Evolutionary conservation across 2,329 filamentous ascomycete genomes (phyloP).

Genomic region (Fusarium compactum): DNA sequence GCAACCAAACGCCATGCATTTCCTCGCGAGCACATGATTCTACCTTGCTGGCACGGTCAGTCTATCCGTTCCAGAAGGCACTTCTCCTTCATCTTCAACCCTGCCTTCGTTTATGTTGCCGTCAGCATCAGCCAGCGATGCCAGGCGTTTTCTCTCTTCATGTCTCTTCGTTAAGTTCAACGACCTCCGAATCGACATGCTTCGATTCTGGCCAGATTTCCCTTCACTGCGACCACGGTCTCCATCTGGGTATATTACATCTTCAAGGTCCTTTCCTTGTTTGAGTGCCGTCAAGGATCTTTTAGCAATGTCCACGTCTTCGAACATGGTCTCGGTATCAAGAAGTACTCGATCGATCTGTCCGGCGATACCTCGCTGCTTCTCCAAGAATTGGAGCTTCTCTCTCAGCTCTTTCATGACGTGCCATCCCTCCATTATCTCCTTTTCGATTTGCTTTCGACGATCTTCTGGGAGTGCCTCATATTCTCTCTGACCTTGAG

Average conservation of each 20-base stretch:
- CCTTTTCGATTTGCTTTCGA: slow-evolving; percentile 41
- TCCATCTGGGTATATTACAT: slow-evolving; percentile 38
- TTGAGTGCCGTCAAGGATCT: slow-evolving; percentile 59
- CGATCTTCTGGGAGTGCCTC: slow-evolving; percentile 52
- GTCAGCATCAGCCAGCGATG: slow-evolving; percentile 16
- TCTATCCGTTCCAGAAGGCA: slow-evolving; percentile 11
- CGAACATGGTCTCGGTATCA: slow-evolving; percentile 55
- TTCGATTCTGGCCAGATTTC: slow-evolving; percentile 30
- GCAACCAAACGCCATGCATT: slow-evolving; percentile 29
- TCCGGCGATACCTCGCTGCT: slow-evolving; percentile 56
- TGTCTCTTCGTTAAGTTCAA: slow-evolving; percentile 32
- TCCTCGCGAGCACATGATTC: slow-evolving; percentile 7
- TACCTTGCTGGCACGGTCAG: slow-evolving; percentile 25
- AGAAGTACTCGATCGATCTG: slow-evolving; percentile 49
- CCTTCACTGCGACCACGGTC: slow-evolving; percentile 19
- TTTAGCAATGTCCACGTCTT: slow-evolving; percentile 62
- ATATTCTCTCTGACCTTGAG: slow-evolving; percentile 66
- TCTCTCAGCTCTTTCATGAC: slow-evolving; percentile 50
- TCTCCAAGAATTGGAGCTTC: slow-evolving; percentile 47
- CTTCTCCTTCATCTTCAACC: neutral
- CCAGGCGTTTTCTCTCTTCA: slow-evolving; percentile 22
- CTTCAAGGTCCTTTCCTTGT: slow-evolving; percentile 55
- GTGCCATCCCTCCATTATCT: slow-evolving; percentile 51
- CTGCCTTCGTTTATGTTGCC: neutral
- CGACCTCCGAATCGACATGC: slow-evolving; percentile 35